Percentiles rank a stretch among this genome's conserved stretches.
Evolutionary conservation across 1,139 yeast species (phyloP).

Genomic region (Candida tetrigidarum): DNA sequence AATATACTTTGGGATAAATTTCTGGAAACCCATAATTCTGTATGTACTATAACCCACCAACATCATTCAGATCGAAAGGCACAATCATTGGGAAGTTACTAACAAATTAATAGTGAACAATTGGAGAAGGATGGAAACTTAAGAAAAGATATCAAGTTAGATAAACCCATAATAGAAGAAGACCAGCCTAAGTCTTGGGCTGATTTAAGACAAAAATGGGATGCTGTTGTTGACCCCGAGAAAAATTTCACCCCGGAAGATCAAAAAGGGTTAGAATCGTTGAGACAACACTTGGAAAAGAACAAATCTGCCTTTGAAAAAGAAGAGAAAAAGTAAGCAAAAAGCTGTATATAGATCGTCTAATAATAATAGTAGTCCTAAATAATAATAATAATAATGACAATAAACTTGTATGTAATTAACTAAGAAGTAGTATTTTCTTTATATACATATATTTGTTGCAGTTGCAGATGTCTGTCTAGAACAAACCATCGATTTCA

Average conservation of each 20-base stretch:
- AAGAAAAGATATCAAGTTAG: conserved; percentile 59
- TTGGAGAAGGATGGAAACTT: conserved; percentile 69
- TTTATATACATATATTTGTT: too few relatives aligned
- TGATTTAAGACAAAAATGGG: conserved; percentile 27
- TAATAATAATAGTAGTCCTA: not conserved
- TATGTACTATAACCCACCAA: conserved; percentile 33
- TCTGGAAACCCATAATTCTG: conserved; percentile 77
- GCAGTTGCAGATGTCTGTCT: too few relatives aligned
- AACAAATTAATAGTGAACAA: conserved; percentile 52
- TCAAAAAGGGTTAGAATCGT: conserved; percentile 11
- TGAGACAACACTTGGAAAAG: conserved; percentile 12
- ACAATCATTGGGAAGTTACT: too few relatives aligned
- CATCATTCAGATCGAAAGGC: not conserved
- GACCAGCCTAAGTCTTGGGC: conserved; percentile 45
- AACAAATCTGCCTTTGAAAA: conserved; percentile 7
- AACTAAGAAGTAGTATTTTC: too few relatives aligned
- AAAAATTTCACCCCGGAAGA: conserved; percentile 14
- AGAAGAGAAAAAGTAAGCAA: not conserved
- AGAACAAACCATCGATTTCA: conserved; percentile 93
- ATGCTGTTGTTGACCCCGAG: conserved; percentile 14
- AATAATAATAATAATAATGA: not conserved
- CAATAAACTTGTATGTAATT: not conserved
- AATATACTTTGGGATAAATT: conserved; percentile 60
- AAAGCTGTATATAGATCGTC: not conserved
- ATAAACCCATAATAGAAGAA: conserved; percentile 33